Percentiles rank a stretch among this genome's conserved stretches.
Evolutionary conservation across 176 grass and related monocot species (phyloP).

Genomic region (Luzula sylvatica): DNA sequence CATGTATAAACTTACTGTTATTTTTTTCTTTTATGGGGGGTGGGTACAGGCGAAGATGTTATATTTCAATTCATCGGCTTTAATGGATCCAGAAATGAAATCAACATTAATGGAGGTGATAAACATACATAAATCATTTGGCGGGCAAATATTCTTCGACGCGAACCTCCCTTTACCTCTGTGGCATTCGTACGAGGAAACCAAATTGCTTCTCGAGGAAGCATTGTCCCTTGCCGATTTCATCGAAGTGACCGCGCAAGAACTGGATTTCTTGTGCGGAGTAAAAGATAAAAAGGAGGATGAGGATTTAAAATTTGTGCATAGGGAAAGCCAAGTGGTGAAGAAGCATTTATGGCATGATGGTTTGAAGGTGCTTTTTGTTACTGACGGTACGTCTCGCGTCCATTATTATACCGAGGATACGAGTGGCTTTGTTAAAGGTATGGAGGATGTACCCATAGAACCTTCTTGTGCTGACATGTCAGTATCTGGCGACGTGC

Average conservation of each 20-base stretch:
- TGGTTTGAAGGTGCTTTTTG: conserved; percentile 65
- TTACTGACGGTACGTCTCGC: conserved; percentile 72
- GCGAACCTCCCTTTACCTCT: conserved; percentile 64
- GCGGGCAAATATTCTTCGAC: conserved; percentile 57
- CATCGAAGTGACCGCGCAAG: conserved; percentile 65
- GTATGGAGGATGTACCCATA: conserved; percentile 66
- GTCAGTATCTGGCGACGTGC: conserved; percentile 66
- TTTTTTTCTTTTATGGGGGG: too few species aligned
- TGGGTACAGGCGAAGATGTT: conserved; percentile 88
- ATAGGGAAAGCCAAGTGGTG: conserved; percentile 43
- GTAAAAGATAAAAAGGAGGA: conserved; percentile 35
- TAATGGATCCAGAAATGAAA: conserved; percentile 38
- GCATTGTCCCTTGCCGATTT: conserved; percentile 62
- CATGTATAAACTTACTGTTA: too few species aligned
- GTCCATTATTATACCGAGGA: conserved; percentile 81
- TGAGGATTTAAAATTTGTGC: conserved; percentile 52
- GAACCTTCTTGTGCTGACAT: conserved; percentile 65
- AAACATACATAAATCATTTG: conserved; percentile 51
- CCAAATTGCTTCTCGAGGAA: conserved; percentile 46
- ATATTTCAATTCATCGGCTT: conserved; percentile 73
- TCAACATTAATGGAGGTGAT: conserved; percentile 50
- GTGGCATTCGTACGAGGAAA: conserved; percentile 56
- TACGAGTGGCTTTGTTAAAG: conserved; percentile 39
- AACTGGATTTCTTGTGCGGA: conserved; percentile 64
- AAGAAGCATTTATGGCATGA: conserved; percentile 55